Evolutionary conservation across 208 protist species (phyloP).

Genomic region (Trichomonas vaginalis): DNA sequence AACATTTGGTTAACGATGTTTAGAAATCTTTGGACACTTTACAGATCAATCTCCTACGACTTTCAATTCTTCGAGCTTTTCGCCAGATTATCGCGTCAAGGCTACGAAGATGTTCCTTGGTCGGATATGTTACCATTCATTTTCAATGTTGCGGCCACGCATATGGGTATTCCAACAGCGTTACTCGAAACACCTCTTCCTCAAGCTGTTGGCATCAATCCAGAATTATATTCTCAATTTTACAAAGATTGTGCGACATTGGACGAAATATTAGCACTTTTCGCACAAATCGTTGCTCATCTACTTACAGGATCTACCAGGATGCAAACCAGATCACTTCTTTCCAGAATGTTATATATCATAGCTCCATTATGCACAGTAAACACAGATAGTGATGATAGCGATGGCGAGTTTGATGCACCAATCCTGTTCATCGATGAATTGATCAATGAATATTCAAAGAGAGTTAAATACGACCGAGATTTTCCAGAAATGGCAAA

Average conservation of each 20-base stretch:
- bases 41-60: not conserved
- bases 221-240: not conserved
- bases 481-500: not conserved
- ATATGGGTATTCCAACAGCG: not conserved
- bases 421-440: not conserved
- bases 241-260: not conserved
- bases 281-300: not conserved
- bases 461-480: not conserved
- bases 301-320: not conserved
- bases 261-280: not conserved
- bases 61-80: conserved; percentile 1
- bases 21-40: not conserved
- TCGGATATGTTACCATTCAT: not conserved
- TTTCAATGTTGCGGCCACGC: not conserved
- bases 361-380: not conserved
- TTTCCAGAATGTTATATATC: not conserved
- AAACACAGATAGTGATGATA: not conserved
- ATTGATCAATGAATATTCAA: not conserved
- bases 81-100: not conserved
- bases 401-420: not conserved
- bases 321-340: no score
- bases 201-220: not conserved
- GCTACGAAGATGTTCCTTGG: conserved; percentile 14
- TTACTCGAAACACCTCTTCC: not conserved
- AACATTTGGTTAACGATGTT: not conserved